Evolutionary conservation across 2,329 filamentous ascomycete genomes (phyloP), one percentile per base, ranked within the genome.

Genomic region (Pseudogymnoascus sp.): DNA sequence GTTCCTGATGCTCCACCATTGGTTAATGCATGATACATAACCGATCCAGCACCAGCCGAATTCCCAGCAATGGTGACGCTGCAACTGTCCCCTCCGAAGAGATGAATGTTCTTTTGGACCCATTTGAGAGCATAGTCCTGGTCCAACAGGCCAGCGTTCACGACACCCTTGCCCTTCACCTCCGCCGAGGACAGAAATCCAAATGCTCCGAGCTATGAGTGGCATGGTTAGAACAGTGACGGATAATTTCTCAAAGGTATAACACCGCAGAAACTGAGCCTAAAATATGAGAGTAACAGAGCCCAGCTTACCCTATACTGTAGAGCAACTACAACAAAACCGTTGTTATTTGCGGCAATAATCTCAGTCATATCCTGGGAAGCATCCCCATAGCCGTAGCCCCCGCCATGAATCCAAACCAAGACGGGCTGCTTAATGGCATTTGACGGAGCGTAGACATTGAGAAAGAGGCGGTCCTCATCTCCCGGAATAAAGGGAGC

Each of bases 41-140:
- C 78, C 18, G 73, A 74, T 0, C 80, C 81, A 1, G 75, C 83
- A 1, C 84, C 83, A 0, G 83, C 82, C 11, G 78, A 81, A 65
- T 83, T 80, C 0, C 84, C 83, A 65, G 78, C 78, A 16, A 85
- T 77, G 0, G 81, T 83, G 0, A 86, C 79, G 10, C 78, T 76
- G 1, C 70, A 67, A 0, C 76, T 75, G 60, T 85, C 77, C 5
- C 83, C 82, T 0, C 83, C 82, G 63, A 86, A 85, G 1, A 76
- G 70, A 5, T 71, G 67, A 62, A 85, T 81, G 64, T 85, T 73
- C 14, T 74, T 76, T 59, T 83, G 78, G 0, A 85, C 78, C 77
- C 83, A 86, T 66, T 79, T 70, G 2, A 86, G 70, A 3, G 80
- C 78, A 3, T 79, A 78, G 10, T 77, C 76, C 66, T 84, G 81